Evolutionary conservation across 805 yeast genomes (phyloP), one percentile per base, ranked within the genome.

Genomic region (Pichia sporocuriosa): DNA sequence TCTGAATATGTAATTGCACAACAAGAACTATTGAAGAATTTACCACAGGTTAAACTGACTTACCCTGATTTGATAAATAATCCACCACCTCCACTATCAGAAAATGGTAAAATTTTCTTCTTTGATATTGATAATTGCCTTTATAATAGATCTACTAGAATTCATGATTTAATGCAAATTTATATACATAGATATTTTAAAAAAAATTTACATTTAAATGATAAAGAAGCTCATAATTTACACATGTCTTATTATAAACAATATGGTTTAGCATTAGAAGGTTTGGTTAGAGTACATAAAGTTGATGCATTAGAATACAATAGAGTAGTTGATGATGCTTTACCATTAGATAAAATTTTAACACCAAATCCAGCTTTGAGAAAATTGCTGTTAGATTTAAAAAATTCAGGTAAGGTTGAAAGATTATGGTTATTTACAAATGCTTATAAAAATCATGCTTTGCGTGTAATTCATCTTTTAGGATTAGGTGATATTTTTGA

Each of bases 61-160:
- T 57, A 56, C 32, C 56, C 57, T 1, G 49, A 53, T 34, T 53
- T 61, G 6, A 54, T 50, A 20, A 48, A 15, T 19, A 28, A 21
- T 4, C 38, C 54, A 1, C 32, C 60, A 48, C 49, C 57, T 2
- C 44, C 54, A 3, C 42, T 45, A 12, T 43, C 45, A 16, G 42
- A 45, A 22, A 51, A 55, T 37, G 58, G 54, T 17, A 54, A 50
- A 26, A 65, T 62, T 15, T 85, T 93, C 63, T 87, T 79, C 62
- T 90, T 90, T 55, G 98, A 90, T 59, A 87, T 90, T 41, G 98
- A 90, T 67, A 90, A 90, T 61, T 88, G 97, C 59, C 71, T 90
- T 24, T 90, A 90, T 63, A 72, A 75, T 40, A 68, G 88, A 43
- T 78, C 87, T 1, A 74, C 84, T 20, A 71, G 72, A 58, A 84